phyloP scores from a whole-genome alignment of 225 moss, liverwort and hornwort genomes.

The Anthoceros angustus region DNA sequence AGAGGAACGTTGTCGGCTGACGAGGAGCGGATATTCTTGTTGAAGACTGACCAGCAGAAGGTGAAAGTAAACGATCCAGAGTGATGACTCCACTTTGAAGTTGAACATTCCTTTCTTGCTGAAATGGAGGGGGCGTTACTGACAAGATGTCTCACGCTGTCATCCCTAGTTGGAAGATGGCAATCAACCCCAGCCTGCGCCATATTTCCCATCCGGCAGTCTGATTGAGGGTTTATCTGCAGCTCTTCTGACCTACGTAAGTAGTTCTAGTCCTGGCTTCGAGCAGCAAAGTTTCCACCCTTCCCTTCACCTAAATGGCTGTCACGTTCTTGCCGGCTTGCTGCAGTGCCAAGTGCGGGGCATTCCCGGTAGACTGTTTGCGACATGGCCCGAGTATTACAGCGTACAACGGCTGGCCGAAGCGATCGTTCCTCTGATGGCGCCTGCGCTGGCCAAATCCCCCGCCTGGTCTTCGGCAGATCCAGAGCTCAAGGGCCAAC shows the following conservation, averaged over 20 bases:
- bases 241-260: conserved; percentile 64
- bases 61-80: conserved; percentile 11
- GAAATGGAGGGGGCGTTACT: too few species aligned
- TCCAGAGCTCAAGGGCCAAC: too few species aligned
- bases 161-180: conserved; percentile 36
- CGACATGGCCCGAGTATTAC: conserved; percentile 67
- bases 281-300: not conserved
- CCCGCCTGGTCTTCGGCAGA: too few species aligned
- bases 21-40: conserved; percentile 51
- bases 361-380: conserved; percentile 47
- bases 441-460: too few species aligned
- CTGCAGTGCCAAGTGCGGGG: conserved; percentile 61
- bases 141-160: not conserved
- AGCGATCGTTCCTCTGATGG: conserved; percentile 24
- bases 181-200: conserved; percentile 21
- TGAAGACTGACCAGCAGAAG: conserved; percentile 60
- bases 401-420: conserved; percentile 39
- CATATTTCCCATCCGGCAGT: conserved; percentile 83
- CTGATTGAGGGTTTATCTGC: conserved; percentile 83
- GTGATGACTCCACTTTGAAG: too few species aligned
- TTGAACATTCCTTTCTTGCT: too few species aligned
- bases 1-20: conserved; percentile 80
- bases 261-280: conserved; percentile 1
- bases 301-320: not conserved
- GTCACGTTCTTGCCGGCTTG: conserved; percentile 8